A percentile compares a stretch with the other conserved stretches of the same genome.
Conservation (phyloP, 202 grass and related monocot genomes). For the Bolboschoenoplectus hybrid region DNA sequence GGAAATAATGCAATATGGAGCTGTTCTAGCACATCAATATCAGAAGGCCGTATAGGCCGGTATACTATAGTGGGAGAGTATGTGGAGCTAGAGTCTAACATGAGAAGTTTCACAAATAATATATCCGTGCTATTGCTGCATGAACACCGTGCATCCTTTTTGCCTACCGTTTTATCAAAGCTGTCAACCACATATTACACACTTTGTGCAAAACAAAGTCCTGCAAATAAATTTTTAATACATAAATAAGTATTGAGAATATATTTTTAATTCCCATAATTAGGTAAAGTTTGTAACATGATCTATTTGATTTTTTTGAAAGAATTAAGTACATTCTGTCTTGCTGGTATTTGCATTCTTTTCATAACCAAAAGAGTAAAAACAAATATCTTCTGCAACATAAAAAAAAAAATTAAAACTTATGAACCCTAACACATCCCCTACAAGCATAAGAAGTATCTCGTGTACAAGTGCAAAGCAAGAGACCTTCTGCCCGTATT, state of each 20-base stretch:
- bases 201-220: constrained; percentile 24
- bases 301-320: constrained; percentile 15
- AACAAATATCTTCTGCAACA: background rate
- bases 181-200: background rate
- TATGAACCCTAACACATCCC: background rate
- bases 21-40: constrained; percentile 84
- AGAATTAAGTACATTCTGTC: background rate
- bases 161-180: constrained; percentile 29
- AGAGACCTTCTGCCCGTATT: background rate
- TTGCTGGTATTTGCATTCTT: background rate
- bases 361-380: constrained; percentile 7
- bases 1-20: constrained; percentile 90
- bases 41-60: constrained; percentile 84
- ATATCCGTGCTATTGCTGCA: constrained; percentile 18
- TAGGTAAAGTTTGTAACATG: background rate
- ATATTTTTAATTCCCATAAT: background rate
- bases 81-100: constrained; percentile 83
- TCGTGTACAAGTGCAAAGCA: background rate
- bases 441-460: background rate
- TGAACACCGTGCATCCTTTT: background rate
- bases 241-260: background rate
- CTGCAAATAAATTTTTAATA: constrained; percentile 10
- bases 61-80: constrained; percentile 72
- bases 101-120: constrained; percentile 64
- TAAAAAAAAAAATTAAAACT: background rate